Evolutionary conservation across 306 rosid genomes (phyloP).

Genomic region (Lithocarpus polystachyus): DNA sequence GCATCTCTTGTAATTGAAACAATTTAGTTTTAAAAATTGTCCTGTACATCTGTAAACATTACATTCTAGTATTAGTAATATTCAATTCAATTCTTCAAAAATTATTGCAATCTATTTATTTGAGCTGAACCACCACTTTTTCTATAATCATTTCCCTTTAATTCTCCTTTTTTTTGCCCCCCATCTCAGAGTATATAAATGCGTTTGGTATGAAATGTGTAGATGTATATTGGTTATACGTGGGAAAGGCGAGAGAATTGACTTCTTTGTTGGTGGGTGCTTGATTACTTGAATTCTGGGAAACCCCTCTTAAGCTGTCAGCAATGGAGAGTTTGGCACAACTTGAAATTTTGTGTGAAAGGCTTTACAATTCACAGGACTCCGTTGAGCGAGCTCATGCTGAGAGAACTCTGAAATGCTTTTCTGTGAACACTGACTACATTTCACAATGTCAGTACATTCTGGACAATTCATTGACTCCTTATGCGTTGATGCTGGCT

Average conservation of each 20-base stretch:
- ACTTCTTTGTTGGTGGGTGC: slow-evolving; percentile 18
- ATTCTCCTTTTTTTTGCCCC: slow-evolving; percentile 2
- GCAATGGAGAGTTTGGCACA: slow-evolving; percentile 55
- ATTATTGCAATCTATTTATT: slow-evolving; percentile 26
- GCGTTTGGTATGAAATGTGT: slow-evolving; percentile 33
- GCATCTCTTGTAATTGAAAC: slow-evolving; percentile 41
- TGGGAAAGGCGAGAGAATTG: slow-evolving; percentile 33
- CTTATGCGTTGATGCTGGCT: slow-evolving; percentile 54
- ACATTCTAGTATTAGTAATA: slow-evolving; percentile 19
- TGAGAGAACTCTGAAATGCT: slow-evolving; percentile 49
- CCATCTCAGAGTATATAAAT: slow-evolving; percentile 28
- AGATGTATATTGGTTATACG: slow-evolving; percentile 28
- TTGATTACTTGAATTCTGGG: slow-evolving; percentile 28
- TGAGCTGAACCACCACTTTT: slow-evolving; percentile 20
- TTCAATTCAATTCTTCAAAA: slow-evolving; percentile 24
- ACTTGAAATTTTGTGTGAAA: slow-evolving; percentile 45
- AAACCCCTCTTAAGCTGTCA: slow-evolving; percentile 35
- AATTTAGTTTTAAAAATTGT: slow-evolving; percentile 33
- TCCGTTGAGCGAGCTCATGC: slow-evolving; percentile 53
- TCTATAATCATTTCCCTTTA: slow-evolving; percentile 3
- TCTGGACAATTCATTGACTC: slow-evolving; percentile 46
- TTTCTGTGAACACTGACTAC: slow-evolving; percentile 39
- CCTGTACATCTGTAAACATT: slow-evolving; percentile 43
- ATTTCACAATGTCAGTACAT: slow-evolving; percentile 52
- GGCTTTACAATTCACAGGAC: slow-evolving; percentile 50